Base-by-base conservation (phyloP, 192 early-diverging fungal genomes). In the Dispira parvispora region DNA sequence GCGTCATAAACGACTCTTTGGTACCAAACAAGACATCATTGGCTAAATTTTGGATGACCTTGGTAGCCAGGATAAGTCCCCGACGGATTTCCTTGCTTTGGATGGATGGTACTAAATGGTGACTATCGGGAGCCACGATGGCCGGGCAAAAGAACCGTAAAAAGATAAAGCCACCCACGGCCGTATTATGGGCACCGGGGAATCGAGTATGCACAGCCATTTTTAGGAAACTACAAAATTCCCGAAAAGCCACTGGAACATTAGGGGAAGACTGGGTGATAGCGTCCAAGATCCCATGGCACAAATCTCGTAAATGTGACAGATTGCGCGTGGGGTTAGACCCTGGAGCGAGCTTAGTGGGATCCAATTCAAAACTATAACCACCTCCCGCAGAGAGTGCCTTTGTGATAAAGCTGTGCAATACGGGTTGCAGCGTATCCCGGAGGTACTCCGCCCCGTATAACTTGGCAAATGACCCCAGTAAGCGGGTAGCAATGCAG, bases 111-210 rank as follows among this genome's bases (percentile, higher is more conserved):
- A 91, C 72, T 38, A 96, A 73, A 4, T 84, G 87, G 65, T 89
- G 87, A 12, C 76, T 70, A 68, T 94, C 91, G 14, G 95, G 95
- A 8, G 91, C 82, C 8, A 93, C 91, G 68, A 98, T 96, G 10
- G 89, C 90, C 3, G 94, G 95, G 66, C 91, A 92, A 63, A 96
- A 80, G 82, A 96, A 94, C 11, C 95, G 85, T 67, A 98, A 72
- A 68, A 98, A 98, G 63, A 98, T 80, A 53, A 96, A 96, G 0
- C 89, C 89, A 64, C 95, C 94, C 0, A 98, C 91, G 50, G 92
- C 89, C 3, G 86, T 88, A 52, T 80, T 80, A 49, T 85, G 86
- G 20, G 90, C 84, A 44, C 88, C 87, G 0, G 88, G 90, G 76
- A 94, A 96, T 18, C 84, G 77, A 57, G 78, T 77, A 23, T 79